Percentiles rank a stretch among this genome's conserved stretches.
Evolutionary conservation across 805 yeast genomes (phyloP).

Genomic region (Ogataea allantospora): DNA sequence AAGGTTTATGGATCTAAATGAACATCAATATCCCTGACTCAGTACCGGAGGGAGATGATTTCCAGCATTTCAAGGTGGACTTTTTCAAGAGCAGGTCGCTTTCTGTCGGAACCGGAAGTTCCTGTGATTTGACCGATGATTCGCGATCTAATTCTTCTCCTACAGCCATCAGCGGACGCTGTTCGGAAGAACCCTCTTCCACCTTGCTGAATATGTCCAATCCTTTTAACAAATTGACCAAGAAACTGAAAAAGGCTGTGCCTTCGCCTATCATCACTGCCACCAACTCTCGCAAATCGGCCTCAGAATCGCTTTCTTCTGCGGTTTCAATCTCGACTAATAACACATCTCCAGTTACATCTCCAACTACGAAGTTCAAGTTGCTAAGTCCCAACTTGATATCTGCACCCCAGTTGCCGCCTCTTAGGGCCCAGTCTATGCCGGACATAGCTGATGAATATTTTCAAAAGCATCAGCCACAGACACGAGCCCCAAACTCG

Average conservation of each 20-base stretch:
- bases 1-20: slow-evolving; percentile 8
- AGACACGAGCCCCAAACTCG: slow-evolving; percentile 3
- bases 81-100: slow-evolving; percentile 19
- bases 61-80: slow-evolving; percentile 20
- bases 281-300: not conserved
- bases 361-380: slow-evolving; percentile 12
- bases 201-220: slow-evolving; percentile 7
- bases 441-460: slow-evolving; percentile 29
- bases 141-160: slow-evolving; percentile 12
- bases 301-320: slow-evolving; percentile 11
- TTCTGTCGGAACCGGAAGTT: slow-evolving; percentile 13
- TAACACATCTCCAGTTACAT: slow-evolving; percentile 7
- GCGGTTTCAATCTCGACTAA: slow-evolving; percentile 7
- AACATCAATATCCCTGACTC: slow-evolving; percentile 10
- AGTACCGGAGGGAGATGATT: slow-evolving; percentile 7
- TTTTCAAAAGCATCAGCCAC: slow-evolving; percentile 21
- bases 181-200: slow-evolving; percentile 8
- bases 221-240: slow-evolving; percentile 17
- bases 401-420: slow-evolving; percentile 9
- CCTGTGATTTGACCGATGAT: slow-evolving; percentile 5
- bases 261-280: slow-evolving; percentile 14
- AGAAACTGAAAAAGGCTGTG: slow-evolving; percentile 14
- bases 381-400: slow-evolving; percentile 5
- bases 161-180: slow-evolving; percentile 8
- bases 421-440: slow-evolving; percentile 12